Percentiles rank a stretch among this genome's conserved stretches.
Evolutionary conservation across 2,329 filamentous ascomycete species (phyloP).

Genomic region (Aspergillus sp.): DNA sequence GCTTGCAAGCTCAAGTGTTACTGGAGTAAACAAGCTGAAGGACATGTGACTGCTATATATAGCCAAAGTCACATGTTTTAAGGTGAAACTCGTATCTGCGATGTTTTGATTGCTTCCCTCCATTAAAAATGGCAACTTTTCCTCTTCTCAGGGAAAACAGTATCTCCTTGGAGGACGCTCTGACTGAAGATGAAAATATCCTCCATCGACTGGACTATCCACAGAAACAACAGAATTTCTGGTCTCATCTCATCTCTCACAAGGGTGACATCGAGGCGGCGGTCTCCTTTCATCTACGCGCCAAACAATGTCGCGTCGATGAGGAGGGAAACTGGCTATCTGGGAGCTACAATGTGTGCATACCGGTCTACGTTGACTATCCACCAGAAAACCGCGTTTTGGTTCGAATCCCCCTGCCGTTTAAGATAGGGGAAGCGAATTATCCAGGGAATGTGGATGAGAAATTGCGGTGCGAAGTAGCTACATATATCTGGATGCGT

Average conservation of each 20-base stretch:
- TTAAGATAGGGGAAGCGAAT: constrained; percentile 31
- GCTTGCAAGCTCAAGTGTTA: no score
- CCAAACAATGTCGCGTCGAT: constrained; percentile 4
- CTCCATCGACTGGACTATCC: constrained; percentile 14
- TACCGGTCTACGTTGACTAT: constrained; percentile 14
- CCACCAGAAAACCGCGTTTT: constrained; percentile 16
- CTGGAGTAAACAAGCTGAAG: no score
- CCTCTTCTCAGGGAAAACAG: constrained; percentile 4
- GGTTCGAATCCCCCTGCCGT: constrained; percentile 19
- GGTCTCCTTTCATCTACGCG: constrained; percentile 10
- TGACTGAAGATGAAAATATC: constrained; percentile 12
- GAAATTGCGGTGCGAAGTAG: constrained; percentile 40
- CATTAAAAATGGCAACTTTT: no score
- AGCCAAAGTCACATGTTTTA: no score
- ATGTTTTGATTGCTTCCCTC: no score
- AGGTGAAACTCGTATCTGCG: no score
- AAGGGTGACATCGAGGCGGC: constrained; percentile 7
- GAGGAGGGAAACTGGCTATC: constrained; percentile 12
- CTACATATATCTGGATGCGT: constrained; percentile 37
- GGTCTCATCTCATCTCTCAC: constrained; percentile 3
- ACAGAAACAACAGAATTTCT: constrained; percentile 9
- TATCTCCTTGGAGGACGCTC: constrained; percentile 9
- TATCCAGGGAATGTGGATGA: constrained; percentile 41
- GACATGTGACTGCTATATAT: no score
- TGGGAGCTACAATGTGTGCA: constrained; percentile 22